These are phyloP conservation scores for Verticillium isaacii DNA, from an alignment of 2,329 filamentous ascomycete genomes.

Conservation along the genomic window DNA sequence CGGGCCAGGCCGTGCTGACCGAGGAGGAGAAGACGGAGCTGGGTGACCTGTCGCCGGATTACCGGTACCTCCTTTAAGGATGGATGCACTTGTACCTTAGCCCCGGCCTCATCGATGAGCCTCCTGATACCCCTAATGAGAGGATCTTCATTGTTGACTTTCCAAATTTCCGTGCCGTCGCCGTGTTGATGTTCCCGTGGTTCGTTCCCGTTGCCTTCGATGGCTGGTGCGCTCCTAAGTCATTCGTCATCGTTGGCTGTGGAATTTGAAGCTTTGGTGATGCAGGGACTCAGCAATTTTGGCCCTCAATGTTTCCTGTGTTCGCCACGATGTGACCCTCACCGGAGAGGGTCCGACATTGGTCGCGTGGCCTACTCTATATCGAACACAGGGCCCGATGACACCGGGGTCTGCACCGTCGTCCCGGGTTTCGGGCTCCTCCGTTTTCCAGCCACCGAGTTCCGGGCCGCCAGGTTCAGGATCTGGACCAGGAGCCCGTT, in stretches of 20 bases:
- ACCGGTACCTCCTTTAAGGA: constrained; percentile 49
- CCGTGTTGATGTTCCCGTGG: too few species aligned
- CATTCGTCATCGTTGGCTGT: background rate
- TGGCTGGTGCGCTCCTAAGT: background rate
- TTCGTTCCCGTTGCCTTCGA: too few species aligned
- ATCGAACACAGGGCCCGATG: too few species aligned
- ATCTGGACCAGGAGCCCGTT: too few species aligned
- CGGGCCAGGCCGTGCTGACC: constrained; percentile 40
- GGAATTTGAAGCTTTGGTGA: background rate
- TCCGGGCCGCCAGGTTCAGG: background rate
- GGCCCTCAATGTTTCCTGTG: background rate
- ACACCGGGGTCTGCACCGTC: background rate
- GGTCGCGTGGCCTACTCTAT: too few species aligned
- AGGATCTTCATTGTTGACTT: background rate
- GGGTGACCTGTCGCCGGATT: constrained; percentile 55
- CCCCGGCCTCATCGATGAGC: background rate
- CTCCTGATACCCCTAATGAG: background rate
- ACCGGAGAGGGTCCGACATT: background rate
- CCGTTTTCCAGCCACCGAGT: background rate
- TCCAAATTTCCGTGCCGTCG: too few species aligned
- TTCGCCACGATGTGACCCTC: background rate
- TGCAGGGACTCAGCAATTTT: background rate
- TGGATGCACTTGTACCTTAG: background rate
- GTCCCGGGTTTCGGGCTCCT: background rate
- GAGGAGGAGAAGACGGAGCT: constrained; percentile 58